phyloP scores from a whole-genome alignment of 148 eudicot species.

The Agrostemma githago region DNA sequence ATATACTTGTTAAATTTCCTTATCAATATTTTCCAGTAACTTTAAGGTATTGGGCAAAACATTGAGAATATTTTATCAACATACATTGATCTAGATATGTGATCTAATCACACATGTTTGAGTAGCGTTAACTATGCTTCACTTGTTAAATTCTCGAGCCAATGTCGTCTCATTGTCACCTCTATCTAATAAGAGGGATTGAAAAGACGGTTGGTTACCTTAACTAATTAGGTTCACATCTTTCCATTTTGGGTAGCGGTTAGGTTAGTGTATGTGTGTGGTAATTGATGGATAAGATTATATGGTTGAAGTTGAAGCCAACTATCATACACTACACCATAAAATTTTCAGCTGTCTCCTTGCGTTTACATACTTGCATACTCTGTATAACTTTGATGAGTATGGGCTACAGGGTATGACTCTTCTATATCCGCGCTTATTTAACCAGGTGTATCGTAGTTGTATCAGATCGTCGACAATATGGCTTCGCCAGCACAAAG shows the following conservation, averaged over 20 bases:
- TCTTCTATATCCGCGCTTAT: neutral
- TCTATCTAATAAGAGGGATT: neutral
- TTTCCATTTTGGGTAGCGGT: neutral
- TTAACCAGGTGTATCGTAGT: neutral
- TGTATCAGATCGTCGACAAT: neutral
- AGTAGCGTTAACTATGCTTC: too few species aligned
- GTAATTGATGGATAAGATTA: slow-evolving; percentile 4
- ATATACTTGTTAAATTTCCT: too few species aligned
- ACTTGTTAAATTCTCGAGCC: too few species aligned
- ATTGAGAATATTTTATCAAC: too few species aligned
- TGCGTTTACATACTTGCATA: neutral
- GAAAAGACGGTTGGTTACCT: neutral
- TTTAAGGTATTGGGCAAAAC: too few species aligned
- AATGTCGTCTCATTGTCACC: too few species aligned
- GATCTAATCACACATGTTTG: too few species aligned
- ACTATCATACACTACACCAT: neutral
- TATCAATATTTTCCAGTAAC: too few species aligned
- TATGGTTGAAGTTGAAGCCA: neutral
- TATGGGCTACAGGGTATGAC: neutral
- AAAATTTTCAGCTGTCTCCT: neutral
- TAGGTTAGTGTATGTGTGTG: neutral
- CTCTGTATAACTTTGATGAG: neutral
- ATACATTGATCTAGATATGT: too few species aligned
- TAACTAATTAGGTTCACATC: neutral
- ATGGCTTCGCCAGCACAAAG: slow-evolving; percentile 12